These are phyloP conservation scores for Yamadazyma pseudoaaseri DNA, from an alignment of 1,139 yeast genomes.

Conservation along the genomic window DNA sequence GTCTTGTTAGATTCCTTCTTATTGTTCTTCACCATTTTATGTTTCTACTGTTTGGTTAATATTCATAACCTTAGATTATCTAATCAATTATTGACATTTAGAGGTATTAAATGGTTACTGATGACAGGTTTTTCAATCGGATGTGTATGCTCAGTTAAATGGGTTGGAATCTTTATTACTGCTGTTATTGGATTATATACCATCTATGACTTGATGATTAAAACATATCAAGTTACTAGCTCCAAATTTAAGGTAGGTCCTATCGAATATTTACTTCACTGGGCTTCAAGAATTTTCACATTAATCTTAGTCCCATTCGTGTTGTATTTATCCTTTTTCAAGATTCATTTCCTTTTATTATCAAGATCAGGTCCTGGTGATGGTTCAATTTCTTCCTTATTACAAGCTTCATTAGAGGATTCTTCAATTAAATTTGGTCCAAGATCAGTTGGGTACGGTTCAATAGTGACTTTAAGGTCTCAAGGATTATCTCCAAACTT, in stretches of 20 bases:
- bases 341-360: slow-evolving; percentile 73
- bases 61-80: slow-evolving; percentile 44
- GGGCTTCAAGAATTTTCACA: slow-evolving; percentile 66
- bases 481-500: slow-evolving; percentile 72
- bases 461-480: slow-evolving; percentile 63
- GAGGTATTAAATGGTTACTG: slow-evolving; percentile 57
- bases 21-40: slow-evolving; percentile 66
- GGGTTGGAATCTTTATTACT: slow-evolving; percentile 94
- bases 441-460: slow-evolving; percentile 60
- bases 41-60: slow-evolving; percentile 56
- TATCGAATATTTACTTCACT: slow-evolving; percentile 55
- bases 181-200: slow-evolving; percentile 84
- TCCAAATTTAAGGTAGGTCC: slow-evolving; percentile 29
- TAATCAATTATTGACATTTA: slow-evolving; percentile 37
- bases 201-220: slow-evolving; percentile 67
- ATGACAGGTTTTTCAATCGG: slow-evolving; percentile 83
- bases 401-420: slow-evolving; percentile 65
- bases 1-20: slow-evolving; percentile 96
- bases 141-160: slow-evolving; percentile 88
- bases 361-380: slow-evolving; percentile 80
- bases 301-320: slow-evolving; percentile 73
- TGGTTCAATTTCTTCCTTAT: slow-evolving; percentile 66
- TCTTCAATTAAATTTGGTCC: slow-evolving; percentile 56
- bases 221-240: slow-evolving; percentile 48
- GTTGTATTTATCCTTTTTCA: slow-evolving; percentile 71